Percentiles rank a stretch among this genome's conserved stretches.
phyloP scores from a whole-genome alignment of 1,284 basidiomycete genomes.

The Laetiporus sulphureus region DNA sequence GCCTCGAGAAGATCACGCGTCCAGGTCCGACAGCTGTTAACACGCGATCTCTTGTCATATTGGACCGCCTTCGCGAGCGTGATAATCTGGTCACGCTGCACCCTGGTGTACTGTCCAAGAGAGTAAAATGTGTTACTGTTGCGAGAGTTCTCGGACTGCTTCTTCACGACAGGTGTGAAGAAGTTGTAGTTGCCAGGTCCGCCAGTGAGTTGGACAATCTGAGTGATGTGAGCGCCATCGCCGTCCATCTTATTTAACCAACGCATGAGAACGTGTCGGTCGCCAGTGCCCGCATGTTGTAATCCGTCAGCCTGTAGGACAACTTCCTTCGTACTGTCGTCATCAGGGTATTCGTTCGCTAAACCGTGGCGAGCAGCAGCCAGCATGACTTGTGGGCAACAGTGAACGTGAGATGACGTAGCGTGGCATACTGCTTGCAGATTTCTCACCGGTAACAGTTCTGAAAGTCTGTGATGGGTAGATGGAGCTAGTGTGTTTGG shows the following conservation, averaged over 20 bases:
- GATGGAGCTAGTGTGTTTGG: too few relatives aligned
- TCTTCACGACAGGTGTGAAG: neutral
- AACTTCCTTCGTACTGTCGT: neutral
- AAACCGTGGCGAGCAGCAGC: too few relatives aligned
- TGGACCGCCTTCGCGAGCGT: constrained; percentile 2
- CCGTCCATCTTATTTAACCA: neutral
- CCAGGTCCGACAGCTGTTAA: constrained; percentile 9
- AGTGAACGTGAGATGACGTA: too few relatives aligned
- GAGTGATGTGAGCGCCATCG: neutral
- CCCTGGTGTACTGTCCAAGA: constrained; percentile 1
- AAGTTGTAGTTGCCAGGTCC: neutral
- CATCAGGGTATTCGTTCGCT: neutral
- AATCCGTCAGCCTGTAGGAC: neutral
- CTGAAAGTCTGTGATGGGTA: too few relatives aligned
- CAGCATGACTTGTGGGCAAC: too few relatives aligned
- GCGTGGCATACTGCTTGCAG: too few relatives aligned
- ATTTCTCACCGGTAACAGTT: too few relatives aligned
- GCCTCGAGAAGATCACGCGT: constrained; percentile 7
- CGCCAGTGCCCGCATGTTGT: neutral
- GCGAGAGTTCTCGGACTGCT: neutral
- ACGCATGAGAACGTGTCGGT: neutral
- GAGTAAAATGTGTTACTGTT: neutral
- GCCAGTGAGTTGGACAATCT: neutral
- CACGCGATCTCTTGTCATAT: constrained; percentile 2
- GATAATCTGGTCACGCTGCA: constrained; percentile 7